A percentile compares a stretch with the other conserved stretches of the same genome.
Conservation (phyloP, 495 filamentous ascomycete species). For the Apiosordaria backusii region DNA sequence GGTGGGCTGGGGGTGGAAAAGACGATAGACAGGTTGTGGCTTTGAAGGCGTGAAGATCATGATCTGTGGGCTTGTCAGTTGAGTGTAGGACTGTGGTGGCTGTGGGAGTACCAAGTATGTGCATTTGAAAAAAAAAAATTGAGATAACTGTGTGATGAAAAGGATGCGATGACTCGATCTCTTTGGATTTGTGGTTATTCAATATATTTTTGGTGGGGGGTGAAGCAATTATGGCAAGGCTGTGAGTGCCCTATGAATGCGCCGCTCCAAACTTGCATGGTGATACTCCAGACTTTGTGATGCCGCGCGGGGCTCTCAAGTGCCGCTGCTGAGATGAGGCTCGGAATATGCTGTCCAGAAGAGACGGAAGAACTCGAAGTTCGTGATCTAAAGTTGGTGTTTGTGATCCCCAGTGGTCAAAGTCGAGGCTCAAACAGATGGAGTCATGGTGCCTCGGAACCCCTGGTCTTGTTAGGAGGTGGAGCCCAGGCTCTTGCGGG, state of each 20-base stretch:
- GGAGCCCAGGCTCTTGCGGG: no score
- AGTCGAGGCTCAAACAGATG: background rate
- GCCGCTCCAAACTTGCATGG: background rate
- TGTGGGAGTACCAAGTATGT: no score
- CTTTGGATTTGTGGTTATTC: background rate
- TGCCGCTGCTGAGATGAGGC: background rate
- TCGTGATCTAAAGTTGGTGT: background rate
- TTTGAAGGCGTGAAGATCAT: no score
- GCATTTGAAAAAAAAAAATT: no score
- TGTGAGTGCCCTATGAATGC: background rate
- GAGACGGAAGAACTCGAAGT: background rate
- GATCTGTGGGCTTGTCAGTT: no score
- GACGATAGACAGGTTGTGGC: no score
- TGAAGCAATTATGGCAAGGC: background rate
- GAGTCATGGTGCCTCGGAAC: background rate
- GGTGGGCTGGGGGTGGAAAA: no score
- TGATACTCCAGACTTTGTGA: background rate
- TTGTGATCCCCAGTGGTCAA: background rate
- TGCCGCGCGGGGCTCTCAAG: background rate
- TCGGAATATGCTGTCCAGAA: background rate
- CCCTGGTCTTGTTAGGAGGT: conserved; percentile 3
- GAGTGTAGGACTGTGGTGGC: no score
- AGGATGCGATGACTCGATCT: background rate
- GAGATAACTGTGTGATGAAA: background rate
- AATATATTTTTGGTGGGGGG: background rate